Base-by-base conservation (phyloP, 2,329 filamentous ascomycete species). In the Stagonosporopsis tanaceti region DNA sequence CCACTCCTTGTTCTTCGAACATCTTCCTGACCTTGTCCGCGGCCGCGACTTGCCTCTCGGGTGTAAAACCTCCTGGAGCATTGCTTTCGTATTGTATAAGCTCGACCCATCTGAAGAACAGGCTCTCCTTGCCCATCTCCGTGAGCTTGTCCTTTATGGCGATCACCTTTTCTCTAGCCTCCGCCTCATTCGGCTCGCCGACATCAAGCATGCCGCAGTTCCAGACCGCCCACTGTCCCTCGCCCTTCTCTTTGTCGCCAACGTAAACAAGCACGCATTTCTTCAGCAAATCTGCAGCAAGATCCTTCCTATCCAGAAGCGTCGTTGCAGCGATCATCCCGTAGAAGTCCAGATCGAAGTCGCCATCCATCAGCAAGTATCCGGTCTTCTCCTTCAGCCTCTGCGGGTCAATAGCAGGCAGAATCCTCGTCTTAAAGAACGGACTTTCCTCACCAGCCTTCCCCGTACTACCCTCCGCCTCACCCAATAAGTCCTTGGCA, bases 21-120 rank as follows among this genome's bases (percentile, higher is more conserved):
- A 95, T 80, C 37, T 87, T 84, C 68, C 89, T 86, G 47, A 93
- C 91, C 77, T 93, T 88, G 62, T 86, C 79, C 57, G 92, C 91
- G 1, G 90, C 89, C 40, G 82, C 84, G 53, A 85, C 81, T 77
- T 96, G 92, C 69, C 87, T 84, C 71, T 93, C 89, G 0, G 83
- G 79, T 1, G 89, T 90, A 71, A 96, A 96, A 0, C 91, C 91
- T 17, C 89, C 91, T 0, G 92, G 90, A 64, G 85, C 85, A 34
- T 87, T 89, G 39, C 91, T 89, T 78, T 97, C 93, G 69, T 87
- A 96, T 78, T 97, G 93, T 47, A 97, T 88, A 71, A 96, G 85
- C 79, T 97, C 93, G 46, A 97, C 91, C 92, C 93, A 97, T 53
- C 89, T 87, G 79, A 91, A 97, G 79, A 97, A 97, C 50, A 97